Evolutionary conservation across 1,139 yeast genomes (phyloP).

Genomic region (Blastobotrys elegans): DNA sequence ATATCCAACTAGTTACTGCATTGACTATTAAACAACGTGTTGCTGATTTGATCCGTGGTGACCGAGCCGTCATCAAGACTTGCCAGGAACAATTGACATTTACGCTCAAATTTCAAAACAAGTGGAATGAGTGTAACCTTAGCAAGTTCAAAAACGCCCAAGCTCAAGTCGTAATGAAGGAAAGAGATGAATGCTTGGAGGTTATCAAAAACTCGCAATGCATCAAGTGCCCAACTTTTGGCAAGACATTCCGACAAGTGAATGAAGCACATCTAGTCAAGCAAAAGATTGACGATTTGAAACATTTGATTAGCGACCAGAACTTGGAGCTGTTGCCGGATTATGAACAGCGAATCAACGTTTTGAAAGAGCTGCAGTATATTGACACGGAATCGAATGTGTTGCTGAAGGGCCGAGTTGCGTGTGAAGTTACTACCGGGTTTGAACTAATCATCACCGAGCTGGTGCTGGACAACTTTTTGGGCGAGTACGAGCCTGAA

Average conservation of each 20-base stretch:
- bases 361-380: slow-evolving; percentile 67
- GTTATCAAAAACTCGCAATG: slow-evolving; percentile 35
- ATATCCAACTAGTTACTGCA: slow-evolving; percentile 49
- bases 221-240: slow-evolving; percentile 38
- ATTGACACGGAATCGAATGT: slow-evolving; percentile 76
- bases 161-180: slow-evolving; percentile 25
- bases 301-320: slow-evolving; percentile 70
- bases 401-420: slow-evolving; percentile 77
- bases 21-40: slow-evolving; percentile 42
- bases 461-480: slow-evolving; percentile 79
- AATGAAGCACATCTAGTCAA: slow-evolving; percentile 45
- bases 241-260: slow-evolving; percentile 44
- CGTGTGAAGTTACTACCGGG: slow-evolving; percentile 83
- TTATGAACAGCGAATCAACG: slow-evolving; percentile 81
- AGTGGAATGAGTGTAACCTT: slow-evolving; percentile 41
- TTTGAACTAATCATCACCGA: slow-evolving; percentile 90
- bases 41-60: slow-evolving; percentile 43
- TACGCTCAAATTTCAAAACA: slow-evolving; percentile 41
- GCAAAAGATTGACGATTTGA: slow-evolving; percentile 50
- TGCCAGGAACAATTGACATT: slow-evolving; percentile 41
- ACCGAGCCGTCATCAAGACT: slow-evolving; percentile 40
- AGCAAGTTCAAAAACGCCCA: slow-evolving; percentile 19
- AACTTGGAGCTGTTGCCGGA: slow-evolving; percentile 88
- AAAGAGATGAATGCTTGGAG: slow-evolving; percentile 41
- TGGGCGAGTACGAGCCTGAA: slow-evolving; percentile 91